These are phyloP conservation scores for Chaetomiaceae sp. DNA, from an alignment of 2,329 filamentous ascomycete species.

Conservation along the genomic window DNA sequence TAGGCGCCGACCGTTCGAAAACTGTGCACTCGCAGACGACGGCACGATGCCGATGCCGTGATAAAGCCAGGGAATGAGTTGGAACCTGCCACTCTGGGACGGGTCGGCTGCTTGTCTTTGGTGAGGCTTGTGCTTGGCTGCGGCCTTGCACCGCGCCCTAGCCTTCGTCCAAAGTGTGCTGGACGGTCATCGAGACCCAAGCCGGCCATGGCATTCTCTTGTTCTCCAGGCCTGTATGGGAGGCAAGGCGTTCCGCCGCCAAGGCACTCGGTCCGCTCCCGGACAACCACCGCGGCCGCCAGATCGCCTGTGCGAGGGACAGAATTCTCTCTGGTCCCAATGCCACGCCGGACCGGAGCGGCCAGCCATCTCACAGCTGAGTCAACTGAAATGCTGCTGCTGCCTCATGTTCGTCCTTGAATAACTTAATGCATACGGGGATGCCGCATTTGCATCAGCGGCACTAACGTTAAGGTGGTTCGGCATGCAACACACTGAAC, in stretches of 20 bases:
- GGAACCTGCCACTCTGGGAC: slow-evolving; percentile 2
- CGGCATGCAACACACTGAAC: neutral
- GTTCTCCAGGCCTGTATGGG: neutral
- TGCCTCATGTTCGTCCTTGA: neutral
- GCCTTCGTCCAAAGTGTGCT: neutral
- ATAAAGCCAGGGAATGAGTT: slow-evolving; percentile 3
- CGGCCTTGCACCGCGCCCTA: slow-evolving; percentile 7
- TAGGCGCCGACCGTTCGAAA: slow-evolving; percentile 15
- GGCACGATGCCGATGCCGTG: neutral
- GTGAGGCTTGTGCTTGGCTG: slow-evolving; percentile 8
- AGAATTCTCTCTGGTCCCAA: neutral
- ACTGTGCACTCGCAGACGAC: slow-evolving; percentile 12
- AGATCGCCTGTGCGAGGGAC: too few relatives aligned
- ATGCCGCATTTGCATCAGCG: neutral
- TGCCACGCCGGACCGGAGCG: neutral
- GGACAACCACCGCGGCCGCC: neutral
- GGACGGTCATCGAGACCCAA: neutral
- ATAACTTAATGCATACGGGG: neutral
- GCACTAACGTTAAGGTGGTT: neutral
- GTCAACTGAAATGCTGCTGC: neutral
- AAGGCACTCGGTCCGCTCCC: neutral
- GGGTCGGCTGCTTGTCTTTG: neutral
- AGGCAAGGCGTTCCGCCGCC: neutral
- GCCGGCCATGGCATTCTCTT: slow-evolving; percentile 6
- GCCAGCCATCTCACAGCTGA: neutral